Conservation (phyloP, 257 asterid species). For the Solanum chmielewskii region DNA sequence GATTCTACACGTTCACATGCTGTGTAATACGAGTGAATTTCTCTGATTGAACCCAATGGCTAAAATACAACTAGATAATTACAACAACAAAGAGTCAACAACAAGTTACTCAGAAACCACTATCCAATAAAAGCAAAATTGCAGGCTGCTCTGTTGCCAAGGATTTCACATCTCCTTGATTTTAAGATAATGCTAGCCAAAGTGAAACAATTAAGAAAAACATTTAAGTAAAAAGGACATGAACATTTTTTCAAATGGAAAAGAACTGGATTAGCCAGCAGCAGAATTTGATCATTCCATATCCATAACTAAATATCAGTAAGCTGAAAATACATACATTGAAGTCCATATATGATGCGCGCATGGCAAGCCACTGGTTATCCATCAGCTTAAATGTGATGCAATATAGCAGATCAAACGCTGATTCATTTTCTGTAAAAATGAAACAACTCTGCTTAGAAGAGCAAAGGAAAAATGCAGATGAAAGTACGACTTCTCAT, state of each 20-base stretch:
- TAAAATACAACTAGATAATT: not conserved
- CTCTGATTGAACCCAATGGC: not conserved
- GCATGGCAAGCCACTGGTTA: conserved; percentile 94
- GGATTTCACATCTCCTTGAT: not conserved
- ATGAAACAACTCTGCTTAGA: not conserved
- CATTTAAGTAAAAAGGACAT: not conserved
- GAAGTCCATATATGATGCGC: conserved; percentile 98
- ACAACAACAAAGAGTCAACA: not conserved
- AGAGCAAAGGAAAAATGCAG: conserved; percentile 7
- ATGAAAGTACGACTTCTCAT: not conserved
- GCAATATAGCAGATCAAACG: conserved; percentile 92
- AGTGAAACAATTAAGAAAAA: not conserved
- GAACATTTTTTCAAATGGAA: not conserved
- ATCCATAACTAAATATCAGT: not conserved
- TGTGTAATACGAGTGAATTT: not conserved
- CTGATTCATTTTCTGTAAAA: conserved; percentile 73
- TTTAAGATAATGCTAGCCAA: not conserved
- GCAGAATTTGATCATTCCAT: not conserved
- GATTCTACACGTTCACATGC: not conserved
- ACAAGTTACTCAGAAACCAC: not conserved
- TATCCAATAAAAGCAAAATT: not conserved
- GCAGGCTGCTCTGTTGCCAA: not conserved
- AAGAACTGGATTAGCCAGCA: not conserved
- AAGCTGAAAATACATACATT: conserved; percentile 42
- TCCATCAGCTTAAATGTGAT: conserved; percentile 99